phyloP scores from a whole-genome alignment of 257 asterid genomes.

The Petunia axillaris region DNA sequence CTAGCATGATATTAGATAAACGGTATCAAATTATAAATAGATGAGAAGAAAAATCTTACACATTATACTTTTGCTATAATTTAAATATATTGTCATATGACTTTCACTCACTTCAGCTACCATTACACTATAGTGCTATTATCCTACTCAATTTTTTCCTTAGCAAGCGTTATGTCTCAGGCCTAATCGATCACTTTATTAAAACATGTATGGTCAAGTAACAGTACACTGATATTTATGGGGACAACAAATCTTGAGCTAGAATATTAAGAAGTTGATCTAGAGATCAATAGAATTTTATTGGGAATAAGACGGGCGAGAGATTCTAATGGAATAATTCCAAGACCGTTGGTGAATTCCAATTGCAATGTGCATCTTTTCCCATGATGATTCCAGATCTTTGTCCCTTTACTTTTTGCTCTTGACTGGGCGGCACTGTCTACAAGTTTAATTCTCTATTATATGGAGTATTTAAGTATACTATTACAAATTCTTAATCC shows the following conservation, averaged over 20 bases:
- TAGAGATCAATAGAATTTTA: too few species aligned
- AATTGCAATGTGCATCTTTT: neutral
- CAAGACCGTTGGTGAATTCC: slow-evolving; percentile 15
- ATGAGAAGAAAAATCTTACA: too few species aligned
- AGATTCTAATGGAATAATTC: neutral
- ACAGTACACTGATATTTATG: neutral
- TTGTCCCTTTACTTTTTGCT: neutral
- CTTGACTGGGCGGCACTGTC: too few species aligned
- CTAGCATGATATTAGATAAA: too few species aligned
- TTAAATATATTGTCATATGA: too few species aligned
- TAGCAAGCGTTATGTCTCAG: neutral
- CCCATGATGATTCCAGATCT: neutral
- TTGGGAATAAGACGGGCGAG: neutral
- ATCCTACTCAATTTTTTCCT: neutral
- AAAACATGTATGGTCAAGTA: too few species aligned
- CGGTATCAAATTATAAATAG: too few species aligned
- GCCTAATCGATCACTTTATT: neutral
- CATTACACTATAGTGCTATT: too few species aligned
- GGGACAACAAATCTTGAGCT: neutral
- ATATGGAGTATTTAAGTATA: too few species aligned
- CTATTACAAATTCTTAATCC: neutral
- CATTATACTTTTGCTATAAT: too few species aligned
- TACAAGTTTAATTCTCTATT: too few species aligned
- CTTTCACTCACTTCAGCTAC: too few species aligned
- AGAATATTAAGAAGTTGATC: neutral